Evolutionary conservation across 768 basidiomycete genomes (phyloP), one percentile per base, ranked within the genome.

Genomic region (Rhizopogon vesiculosus): DNA sequence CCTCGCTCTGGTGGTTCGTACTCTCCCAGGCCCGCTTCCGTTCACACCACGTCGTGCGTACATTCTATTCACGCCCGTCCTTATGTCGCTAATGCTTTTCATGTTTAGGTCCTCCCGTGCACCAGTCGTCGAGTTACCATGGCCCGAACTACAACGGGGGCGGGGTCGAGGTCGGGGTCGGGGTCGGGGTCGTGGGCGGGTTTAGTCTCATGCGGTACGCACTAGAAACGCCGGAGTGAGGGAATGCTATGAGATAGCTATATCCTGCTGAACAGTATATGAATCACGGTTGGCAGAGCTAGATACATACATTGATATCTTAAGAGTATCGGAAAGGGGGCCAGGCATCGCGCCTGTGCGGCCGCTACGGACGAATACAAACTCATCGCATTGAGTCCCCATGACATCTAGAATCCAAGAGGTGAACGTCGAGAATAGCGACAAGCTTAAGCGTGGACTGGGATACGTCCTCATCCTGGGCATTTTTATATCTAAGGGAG

Each of bases 191-290:
- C 31, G 31, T 7, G 31, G 31, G 31, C 0, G 53, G 53, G 0
- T 40, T 43, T 46, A 42, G 18, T 54, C 16, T 54, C 19, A 53
- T 5, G 8, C 58, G 78, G 35, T 75, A 69, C 60, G 83, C 83
- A 42, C 61, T 76, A 60, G 75, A 66, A 56, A 74, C 76, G 18
- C 74, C 86, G 18, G 16, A 82, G 85, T 3, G 73, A n/a, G 72
- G 60, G 77, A 8, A 76, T 53, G 77, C 76, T 42, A 68, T 78
- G 41, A 66, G 68, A 31, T 81, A 80, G 59, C 56, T 86, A 4
- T 25, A 25, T 25, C 4, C 25, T 25, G 25, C 25, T 25, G 25
- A 25, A 25, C 25, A 25, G 25, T 25, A 4, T 25, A 3, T 4
- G 25, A 25, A 25, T 25, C 25, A 4, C 25, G 25, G 25, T 25